Conservation (phyloP, 345 rosid genomes). For the Syzygium grande region DNA sequence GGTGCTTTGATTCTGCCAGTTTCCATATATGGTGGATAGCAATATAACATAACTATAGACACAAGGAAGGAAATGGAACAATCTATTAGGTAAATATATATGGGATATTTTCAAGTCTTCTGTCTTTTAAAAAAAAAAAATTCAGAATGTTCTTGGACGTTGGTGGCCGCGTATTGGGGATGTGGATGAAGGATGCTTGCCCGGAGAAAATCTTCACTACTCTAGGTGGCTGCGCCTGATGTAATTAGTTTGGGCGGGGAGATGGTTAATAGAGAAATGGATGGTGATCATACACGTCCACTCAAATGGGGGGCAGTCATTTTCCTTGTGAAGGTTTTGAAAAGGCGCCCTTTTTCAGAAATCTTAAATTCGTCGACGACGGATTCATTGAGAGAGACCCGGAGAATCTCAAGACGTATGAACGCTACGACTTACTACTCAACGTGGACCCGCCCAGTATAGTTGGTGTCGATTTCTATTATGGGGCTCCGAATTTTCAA, state of each 20-base stretch:
- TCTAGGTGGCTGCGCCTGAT: neutral
- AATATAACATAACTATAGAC: neutral
- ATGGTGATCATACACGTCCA: neutral
- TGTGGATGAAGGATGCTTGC: neutral
- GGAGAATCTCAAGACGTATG: fast-evolving
- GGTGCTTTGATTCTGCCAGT: neutral
- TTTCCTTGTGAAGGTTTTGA: neutral
- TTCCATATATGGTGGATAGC: conserved; percentile 10
- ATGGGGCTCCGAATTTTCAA: neutral
- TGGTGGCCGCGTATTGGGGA: neutral
- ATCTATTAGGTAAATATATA: neutral
- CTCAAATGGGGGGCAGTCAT: neutral
- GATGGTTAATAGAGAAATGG: neutral
- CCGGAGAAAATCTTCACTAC: neutral
- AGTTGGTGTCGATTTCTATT: neutral
- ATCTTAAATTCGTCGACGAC: fast-evolving
- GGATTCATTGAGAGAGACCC: neutral
- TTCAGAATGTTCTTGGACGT: neutral
- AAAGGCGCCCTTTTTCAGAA: neutral
- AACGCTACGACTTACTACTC: neutral
- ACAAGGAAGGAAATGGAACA: conserved; percentile 3
- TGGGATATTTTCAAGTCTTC: neutral
- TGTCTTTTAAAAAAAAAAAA: neutral
- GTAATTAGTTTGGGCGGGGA: neutral
- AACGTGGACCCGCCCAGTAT: neutral